These are phyloP conservation scores for Penicillium salamii DNA, from an alignment of 495 filamentous ascomycete species.

Conservation along the genomic window DNA sequence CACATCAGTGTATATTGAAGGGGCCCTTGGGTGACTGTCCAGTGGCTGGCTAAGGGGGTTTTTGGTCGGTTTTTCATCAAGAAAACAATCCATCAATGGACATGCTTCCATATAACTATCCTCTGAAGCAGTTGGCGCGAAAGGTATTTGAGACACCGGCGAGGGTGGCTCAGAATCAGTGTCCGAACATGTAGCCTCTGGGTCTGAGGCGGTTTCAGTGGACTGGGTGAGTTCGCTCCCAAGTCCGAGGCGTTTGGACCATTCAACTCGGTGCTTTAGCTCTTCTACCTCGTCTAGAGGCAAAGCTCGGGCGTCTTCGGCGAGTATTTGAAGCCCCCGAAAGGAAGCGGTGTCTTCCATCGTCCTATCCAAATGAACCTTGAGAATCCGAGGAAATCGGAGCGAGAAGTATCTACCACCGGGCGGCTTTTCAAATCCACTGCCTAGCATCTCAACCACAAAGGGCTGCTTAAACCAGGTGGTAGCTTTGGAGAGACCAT, in stretches of 20 bases:
- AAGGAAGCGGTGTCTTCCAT: constrained; percentile 56
- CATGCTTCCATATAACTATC: neutral
- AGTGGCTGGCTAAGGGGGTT: neutral
- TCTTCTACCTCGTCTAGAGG: constrained; percentile 45
- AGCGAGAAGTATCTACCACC: constrained; percentile 57
- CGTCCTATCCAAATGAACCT: constrained; percentile 57
- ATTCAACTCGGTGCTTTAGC: constrained; percentile 50
- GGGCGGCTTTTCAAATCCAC: constrained; percentile 61
- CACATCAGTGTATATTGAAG: constrained; percentile 26
- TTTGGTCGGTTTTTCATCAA: neutral
- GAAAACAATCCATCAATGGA: neutral
- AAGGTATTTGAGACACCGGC: neutral
- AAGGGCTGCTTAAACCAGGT: constrained; percentile 59
- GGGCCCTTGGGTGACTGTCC: neutral
- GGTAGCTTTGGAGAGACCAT: constrained; percentile 31
- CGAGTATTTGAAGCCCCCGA: constrained; percentile 53
- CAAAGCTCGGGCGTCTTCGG: constrained; percentile 43
- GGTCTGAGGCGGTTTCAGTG: constrained; percentile 24
- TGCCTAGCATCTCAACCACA: constrained; percentile 62
- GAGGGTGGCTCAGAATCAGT: constrained; percentile 6
- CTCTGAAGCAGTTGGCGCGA: neutral
- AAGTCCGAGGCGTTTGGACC: constrained; percentile 52
- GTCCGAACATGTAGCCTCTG: constrained; percentile 16
- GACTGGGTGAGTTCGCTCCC: constrained; percentile 37
- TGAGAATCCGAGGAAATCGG: constrained; percentile 61